Base-by-base conservation (phyloP, 202 grass and related monocot genomes). In the Setaria viridis region DNA sequence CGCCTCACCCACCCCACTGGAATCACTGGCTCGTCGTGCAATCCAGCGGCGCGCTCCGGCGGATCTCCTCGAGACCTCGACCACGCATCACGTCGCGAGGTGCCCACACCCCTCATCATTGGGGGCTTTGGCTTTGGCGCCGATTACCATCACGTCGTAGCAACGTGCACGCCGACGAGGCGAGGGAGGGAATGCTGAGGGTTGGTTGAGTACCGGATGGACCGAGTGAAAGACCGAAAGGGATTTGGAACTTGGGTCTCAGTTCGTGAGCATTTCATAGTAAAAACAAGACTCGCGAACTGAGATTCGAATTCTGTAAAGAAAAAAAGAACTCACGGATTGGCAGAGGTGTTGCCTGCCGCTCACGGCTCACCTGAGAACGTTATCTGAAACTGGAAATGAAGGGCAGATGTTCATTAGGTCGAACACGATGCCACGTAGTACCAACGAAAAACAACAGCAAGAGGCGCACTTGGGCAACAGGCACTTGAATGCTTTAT, bases 401-500 rank as follows among this genome's bases (percentile, higher is more conserved):
- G 45, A 32, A 34, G 53, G 7, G 6, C 6, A 32, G 19, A 37
- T 86, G 55, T 42, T 81, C 11, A 45, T 25, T 37, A 69, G 21
- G 42, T 51, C 11, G 33, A 37, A 69, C 10, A 34, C 62, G 58
- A 34, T 41, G 81, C 2, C 8, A n/a, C 64, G 33, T 11, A 14
- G 33, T 11, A 20, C 13, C 20, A 19, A 34, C 5, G 15, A 43
- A 30, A 62, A 64, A 56, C 25, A 72, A 7, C 72, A 62, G 16
- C 72, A 46, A 21, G 37, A 45, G 20, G 49, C 33, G 48, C 33
- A 39, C 37, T 35, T 46, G 41, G 9, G 5, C 55, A 70, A 73
- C 67, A 77, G 30, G 33, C 11, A 83, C 49, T 46, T 10, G 65
- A 71, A 71, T 19, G 20, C 49, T 67, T 46, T 80, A 41, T 17